phyloP scores from a whole-genome alignment of 331 rosid genomes.

The Erythrophleum ivorense region DNA sequence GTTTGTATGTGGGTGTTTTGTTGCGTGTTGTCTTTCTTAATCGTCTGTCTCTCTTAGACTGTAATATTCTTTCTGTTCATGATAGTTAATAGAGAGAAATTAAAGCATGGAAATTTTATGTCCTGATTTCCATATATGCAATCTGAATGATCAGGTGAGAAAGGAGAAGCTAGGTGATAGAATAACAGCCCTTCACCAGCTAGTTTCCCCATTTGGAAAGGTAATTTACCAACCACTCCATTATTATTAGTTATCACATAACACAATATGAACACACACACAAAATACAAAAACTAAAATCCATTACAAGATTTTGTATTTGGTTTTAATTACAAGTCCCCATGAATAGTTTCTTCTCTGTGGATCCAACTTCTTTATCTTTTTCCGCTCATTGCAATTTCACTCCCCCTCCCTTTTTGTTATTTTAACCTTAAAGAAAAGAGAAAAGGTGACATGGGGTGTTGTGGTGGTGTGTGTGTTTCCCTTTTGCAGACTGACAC shows the following conservation, averaged over 20 bases:
- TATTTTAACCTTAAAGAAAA: slow-evolving; percentile 42
- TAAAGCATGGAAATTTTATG: slow-evolving; percentile 6
- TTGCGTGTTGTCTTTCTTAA: slow-evolving; percentile 42
- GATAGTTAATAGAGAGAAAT: slow-evolving; percentile 8
- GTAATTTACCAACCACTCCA: slow-evolving; percentile 45
- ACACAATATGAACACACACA: neutral
- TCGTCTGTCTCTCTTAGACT: slow-evolving; percentile 38
- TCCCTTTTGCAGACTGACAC: slow-evolving; percentile 96
- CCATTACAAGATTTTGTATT: slow-evolving; percentile 7
- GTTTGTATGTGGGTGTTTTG: slow-evolving; percentile 17
- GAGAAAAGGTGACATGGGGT: slow-evolving; percentile 48
- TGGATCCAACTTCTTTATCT: slow-evolving; percentile 25
- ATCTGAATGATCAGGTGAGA: slow-evolving; percentile 69
- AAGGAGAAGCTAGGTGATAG: slow-evolving; percentile 96
- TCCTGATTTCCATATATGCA: slow-evolving; percentile 25
- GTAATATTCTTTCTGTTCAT: slow-evolving; percentile 43
- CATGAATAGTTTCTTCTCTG: slow-evolving; percentile 32
- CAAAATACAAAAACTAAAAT: neutral
- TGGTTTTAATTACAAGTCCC: slow-evolving; percentile 9
- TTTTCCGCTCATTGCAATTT: slow-evolving; percentile 35
- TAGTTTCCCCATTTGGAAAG: slow-evolving; percentile 97
- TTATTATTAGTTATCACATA: neutral
- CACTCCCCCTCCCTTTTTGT: slow-evolving; percentile 14
- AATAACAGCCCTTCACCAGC: slow-evolving; percentile 89
- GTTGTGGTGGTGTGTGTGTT: slow-evolving; percentile 46